A percentile compares a stretch with the other conserved stretches of the same genome.
phyloP scores from a whole-genome alignment of 345 rosid genomes.

The Eucalyptus sp. region DNA sequence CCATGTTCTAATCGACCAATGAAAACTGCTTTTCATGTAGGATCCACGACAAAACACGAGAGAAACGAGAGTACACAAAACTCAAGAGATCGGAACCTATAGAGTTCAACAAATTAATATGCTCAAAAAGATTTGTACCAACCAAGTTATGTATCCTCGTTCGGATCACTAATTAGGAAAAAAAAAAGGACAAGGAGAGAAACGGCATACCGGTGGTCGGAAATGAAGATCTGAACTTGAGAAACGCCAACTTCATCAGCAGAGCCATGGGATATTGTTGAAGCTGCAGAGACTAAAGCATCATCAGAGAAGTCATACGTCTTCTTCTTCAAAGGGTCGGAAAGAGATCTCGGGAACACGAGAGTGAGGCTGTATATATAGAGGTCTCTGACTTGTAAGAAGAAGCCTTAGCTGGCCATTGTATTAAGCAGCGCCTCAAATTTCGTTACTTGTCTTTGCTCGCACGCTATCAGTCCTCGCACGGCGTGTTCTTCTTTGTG shows the following conservation, averaged over 20 bases:
- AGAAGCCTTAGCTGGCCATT: neutral
- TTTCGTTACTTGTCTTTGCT: neutral
- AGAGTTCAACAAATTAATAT: neutral
- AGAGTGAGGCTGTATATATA: neutral
- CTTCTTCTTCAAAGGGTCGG: neutral
- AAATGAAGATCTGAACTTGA: neutral
- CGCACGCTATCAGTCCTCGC: conserved; percentile 10
- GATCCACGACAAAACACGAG: neutral
- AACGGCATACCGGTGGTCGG: neutral
- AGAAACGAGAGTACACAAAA: neutral
- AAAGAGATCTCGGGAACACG: neutral
- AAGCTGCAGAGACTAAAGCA: neutral
- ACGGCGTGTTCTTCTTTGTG: conserved; percentile 11
- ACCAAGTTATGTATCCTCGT: neutral
- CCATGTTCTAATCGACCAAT: neutral
- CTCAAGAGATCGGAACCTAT: neutral
- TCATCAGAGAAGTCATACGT: neutral
- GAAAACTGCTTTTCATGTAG: neutral
- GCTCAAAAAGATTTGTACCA: neutral
- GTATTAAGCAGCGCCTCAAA: conserved; percentile 2
- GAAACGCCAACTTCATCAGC: neutral
- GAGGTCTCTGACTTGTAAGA: neutral
- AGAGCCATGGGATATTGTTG: neutral
- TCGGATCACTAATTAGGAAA: neutral
- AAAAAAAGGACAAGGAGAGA: neutral